These are phyloP conservation scores for Gossypium davidsonii DNA, from an alignment of 441 rosid genomes.

Conservation along the genomic window DNA sequence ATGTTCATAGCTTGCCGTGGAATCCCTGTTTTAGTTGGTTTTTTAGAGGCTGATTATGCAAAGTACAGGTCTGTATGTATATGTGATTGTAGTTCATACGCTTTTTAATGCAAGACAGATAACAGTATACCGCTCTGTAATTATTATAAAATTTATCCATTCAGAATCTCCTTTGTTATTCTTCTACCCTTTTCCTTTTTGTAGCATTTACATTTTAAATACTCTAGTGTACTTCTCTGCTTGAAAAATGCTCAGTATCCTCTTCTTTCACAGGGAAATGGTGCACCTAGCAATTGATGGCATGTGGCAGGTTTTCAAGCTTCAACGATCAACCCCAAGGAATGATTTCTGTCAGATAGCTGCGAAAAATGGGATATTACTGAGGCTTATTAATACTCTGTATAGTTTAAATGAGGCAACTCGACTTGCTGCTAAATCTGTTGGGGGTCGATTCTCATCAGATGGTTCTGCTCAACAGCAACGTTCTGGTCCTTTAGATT, in stretches of 20 bases:
- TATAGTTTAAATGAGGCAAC: conserved; percentile 97
- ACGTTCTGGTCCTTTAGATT: conserved; percentile 70
- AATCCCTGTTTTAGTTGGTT: conserved; percentile 89
- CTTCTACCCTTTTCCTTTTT: neutral
- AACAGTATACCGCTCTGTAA: neutral
- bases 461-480: conserved; percentile 58
- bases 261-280: conserved; percentile 80
- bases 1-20: conserved; percentile 97
- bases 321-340: conserved; percentile 83
- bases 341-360: conserved; percentile 95
- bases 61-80: conserved; percentile 60
- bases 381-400: conserved; percentile 85
- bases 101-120: neutral
- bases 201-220: neutral
- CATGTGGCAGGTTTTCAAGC: conserved; percentile 99
- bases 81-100: neutral
- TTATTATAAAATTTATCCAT: neutral
- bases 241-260: conserved; percentile 24
- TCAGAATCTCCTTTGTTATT: neutral
- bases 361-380: conserved; percentile 84
- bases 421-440: conserved; percentile 62
- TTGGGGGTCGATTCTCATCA: conserved; percentile 44
- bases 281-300: conserved; percentile 99
- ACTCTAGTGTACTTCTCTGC: neutral
- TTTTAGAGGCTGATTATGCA: conserved; percentile 94